phyloP scores from a whole-genome alignment of 2,329 filamentous ascomycete genomes.

The Colletotrichum gloeosporioides region DNA sequence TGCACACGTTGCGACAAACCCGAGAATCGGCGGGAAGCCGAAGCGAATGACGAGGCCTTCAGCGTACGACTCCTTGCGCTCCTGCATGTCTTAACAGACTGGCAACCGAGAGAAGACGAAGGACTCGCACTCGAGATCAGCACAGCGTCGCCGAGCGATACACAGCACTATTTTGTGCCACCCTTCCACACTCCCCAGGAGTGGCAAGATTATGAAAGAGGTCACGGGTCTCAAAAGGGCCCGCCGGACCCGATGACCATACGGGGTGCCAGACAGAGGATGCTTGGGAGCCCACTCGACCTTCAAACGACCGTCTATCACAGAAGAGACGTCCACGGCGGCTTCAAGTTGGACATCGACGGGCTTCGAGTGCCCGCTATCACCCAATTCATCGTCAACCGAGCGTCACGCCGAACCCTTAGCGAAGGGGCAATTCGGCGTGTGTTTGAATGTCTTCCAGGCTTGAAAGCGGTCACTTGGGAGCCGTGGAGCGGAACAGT shows the following conservation, averaged over 20 bases:
- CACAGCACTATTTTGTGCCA: not conserved
- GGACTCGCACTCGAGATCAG: not conserved
- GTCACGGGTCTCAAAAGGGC: not conserved
- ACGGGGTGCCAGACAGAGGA: not conserved
- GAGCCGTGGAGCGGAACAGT: not conserved
- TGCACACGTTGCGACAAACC: not conserved
- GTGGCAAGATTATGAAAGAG: too few relatives aligned
- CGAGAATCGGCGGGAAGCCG: not conserved
- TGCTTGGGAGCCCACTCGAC: not conserved
- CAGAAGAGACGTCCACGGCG: not conserved
- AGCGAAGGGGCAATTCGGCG: not conserved
- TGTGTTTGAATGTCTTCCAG: not conserved
- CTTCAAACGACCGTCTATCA: not conserved
- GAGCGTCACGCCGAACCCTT: not conserved
- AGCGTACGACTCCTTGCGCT: not conserved
- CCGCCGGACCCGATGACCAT: not conserved
- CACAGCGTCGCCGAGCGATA: not conserved
- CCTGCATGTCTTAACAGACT: accelerated
- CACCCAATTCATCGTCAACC: not conserved
- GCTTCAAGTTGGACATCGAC: not conserved
- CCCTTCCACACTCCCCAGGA: too few relatives aligned
- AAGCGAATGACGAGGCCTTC: not conserved
- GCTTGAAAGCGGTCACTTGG: not conserved
- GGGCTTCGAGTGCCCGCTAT: not conserved
- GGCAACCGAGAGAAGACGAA: accelerated